phyloP scores from a whole-genome alignment of 441 rosid genomes.

The Sinapis alba region DNA sequence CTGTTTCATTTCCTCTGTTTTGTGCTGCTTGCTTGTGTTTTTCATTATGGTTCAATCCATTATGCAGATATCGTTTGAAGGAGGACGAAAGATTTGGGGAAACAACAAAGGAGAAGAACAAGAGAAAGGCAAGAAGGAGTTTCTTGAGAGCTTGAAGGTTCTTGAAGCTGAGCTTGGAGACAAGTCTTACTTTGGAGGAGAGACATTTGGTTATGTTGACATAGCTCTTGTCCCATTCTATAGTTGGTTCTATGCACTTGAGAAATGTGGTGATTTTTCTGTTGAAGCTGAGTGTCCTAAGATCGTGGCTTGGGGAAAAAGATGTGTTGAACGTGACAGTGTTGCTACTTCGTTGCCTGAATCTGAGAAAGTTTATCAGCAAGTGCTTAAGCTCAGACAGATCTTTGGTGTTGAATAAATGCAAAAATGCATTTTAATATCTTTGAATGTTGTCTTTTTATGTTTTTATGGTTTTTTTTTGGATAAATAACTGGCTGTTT shows the following conservation, averaged over 20 bases:
- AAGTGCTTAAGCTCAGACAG: constrained; percentile 37
- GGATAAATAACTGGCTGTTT: not conserved
- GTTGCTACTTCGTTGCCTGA: constrained; percentile 41
- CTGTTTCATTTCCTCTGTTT: not conserved
- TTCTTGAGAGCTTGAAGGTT: constrained; percentile 39
- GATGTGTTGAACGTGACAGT: constrained; percentile 37
- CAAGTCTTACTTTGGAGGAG: constrained; percentile 44
- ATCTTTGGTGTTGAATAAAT: constrained; percentile 35
- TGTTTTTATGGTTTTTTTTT: not conserved
- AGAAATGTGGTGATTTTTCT: constrained; percentile 41
- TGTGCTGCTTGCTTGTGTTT: not conserved
- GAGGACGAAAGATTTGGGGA: constrained; percentile 39
- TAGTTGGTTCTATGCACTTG: constrained; percentile 43
- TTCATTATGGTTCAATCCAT: not conserved
- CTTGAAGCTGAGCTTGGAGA: constrained; percentile 46
- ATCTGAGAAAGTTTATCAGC: constrained; percentile 39
- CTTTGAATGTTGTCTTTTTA: not conserved
- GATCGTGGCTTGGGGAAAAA: constrained; percentile 41
- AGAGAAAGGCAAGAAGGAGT: constrained; percentile 40
- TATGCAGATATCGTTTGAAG: constrained; percentile 38
- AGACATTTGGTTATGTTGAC: constrained; percentile 40
- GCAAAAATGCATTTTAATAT: not conserved
- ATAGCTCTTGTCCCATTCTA: constrained; percentile 41
- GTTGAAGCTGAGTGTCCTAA: constrained; percentile 43
- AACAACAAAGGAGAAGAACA: constrained; percentile 31